Evolutionary conservation across 495 filamentous ascomycete species (phyloP).

Genomic region (Daldinia childiae): DNA sequence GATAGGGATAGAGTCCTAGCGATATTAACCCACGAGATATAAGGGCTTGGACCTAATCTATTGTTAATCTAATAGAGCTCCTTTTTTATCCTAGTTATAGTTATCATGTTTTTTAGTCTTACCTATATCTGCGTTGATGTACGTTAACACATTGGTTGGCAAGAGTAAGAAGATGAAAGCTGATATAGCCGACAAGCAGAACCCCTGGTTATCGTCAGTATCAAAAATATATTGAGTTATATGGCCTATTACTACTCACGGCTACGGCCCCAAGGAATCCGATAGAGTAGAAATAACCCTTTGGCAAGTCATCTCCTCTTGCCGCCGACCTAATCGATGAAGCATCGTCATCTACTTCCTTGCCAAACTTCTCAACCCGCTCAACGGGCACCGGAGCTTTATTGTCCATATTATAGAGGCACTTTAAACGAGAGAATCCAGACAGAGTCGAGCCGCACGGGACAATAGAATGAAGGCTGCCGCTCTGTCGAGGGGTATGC

Average conservation of each 20-base stretch:
- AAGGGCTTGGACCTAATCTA: conserved; percentile 50
- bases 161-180: conserved; percentile 45
- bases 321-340: conserved; percentile 36
- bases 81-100: not conserved
- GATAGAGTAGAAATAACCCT: conserved; percentile 44
- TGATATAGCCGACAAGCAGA: conserved; percentile 40
- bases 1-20: conserved; percentile 49
- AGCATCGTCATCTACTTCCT: conserved; percentile 31
- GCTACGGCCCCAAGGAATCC: conserved; percentile 40
- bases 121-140: conserved; percentile 46
- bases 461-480: conserved; percentile 14
- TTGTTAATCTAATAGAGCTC: conserved; percentile 36
- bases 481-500: conserved; percentile 10
- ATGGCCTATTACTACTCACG: conserved; percentile 19
- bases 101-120: no score
- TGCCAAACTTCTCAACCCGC: conserved; percentile 5
- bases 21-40: conserved; percentile 51
- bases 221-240: not conserved
- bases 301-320: conserved; percentile 38
- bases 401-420: conserved; percentile 19
- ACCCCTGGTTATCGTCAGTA: conserved; percentile 31
- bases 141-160: conserved; percentile 43
- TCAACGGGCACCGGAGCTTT: conserved; percentile 14
- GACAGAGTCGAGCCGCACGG: not conserved
- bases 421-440: not conserved